Evolutionary conservation across 163 green algal species (phyloP).

Genomic region (Coccomyxa subellipsoidea): DNA sequence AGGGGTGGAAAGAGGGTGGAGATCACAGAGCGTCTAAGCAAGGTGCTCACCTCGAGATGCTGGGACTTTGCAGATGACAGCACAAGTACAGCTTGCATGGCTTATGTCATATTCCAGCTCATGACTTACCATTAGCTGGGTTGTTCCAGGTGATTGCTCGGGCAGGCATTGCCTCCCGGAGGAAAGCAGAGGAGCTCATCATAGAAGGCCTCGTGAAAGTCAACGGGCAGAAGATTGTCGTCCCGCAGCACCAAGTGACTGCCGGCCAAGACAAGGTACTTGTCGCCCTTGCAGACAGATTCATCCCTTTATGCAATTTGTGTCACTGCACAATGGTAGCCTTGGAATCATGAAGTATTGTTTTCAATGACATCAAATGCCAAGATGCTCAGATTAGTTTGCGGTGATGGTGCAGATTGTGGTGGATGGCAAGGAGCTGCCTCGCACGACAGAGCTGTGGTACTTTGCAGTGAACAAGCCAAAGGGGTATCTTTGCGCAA

Average conservation of each 20-base stretch:
- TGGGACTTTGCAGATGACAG: no score
- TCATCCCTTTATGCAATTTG: no score
- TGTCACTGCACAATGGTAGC: no score
- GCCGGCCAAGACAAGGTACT: slow-evolving; percentile 48
- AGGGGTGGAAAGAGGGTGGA: neutral
- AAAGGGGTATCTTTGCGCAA: slow-evolving; percentile 84
- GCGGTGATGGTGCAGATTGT: slow-evolving; percentile 27
- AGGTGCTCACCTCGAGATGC: neutral
- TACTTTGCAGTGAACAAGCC: slow-evolving; percentile 96
- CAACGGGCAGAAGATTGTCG: slow-evolving; percentile 69
- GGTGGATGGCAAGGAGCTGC: slow-evolving; percentile 21
- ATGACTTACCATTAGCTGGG: no score
- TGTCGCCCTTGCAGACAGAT: no score
- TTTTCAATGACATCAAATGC: no score
- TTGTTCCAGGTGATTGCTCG: slow-evolving; percentile 64
- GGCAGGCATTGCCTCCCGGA: slow-evolving; percentile 77
- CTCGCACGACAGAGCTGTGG: slow-evolving; percentile 35
- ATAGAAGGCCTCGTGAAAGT: slow-evolving; percentile 69
- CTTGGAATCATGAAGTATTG: no score
- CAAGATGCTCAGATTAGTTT: no score
- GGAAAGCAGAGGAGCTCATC: slow-evolving; percentile 81
- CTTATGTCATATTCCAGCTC: no score
- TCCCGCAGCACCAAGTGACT: slow-evolving; percentile 52
- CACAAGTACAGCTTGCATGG: no score
- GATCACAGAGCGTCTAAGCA: slow-evolving; percentile 4